Percentiles rank a stretch among this genome's conserved stretches.
These are phyloP conservation scores for Trichoderma asperellum DNA, from an alignment of 2,329 filamentous ascomycete species.

Conservation along the genomic window DNA sequence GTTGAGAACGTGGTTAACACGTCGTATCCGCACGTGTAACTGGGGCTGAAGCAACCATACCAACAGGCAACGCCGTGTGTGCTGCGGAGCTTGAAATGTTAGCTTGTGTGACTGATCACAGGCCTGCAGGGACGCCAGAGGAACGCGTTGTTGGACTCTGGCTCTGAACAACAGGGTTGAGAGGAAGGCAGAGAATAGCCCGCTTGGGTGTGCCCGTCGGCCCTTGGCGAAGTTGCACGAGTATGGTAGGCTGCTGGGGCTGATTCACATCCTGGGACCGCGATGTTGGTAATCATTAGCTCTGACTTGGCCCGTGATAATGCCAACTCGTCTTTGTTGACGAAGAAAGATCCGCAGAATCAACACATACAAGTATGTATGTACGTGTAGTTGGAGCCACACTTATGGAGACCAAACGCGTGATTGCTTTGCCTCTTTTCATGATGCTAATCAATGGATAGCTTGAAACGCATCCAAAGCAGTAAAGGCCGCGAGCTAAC, in stretches of 20 bases:
- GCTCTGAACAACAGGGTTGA: slow-evolving; percentile 4
- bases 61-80: neutral
- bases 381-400: neutral
- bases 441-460: neutral
- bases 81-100: neutral
- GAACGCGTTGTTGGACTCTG: slow-evolving; percentile 3
- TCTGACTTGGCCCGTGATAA: neutral
- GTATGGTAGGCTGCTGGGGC: neutral
- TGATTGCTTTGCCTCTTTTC: neutral
- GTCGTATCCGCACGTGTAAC: slow-evolving; percentile 5
- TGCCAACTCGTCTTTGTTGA: neutral
- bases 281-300: neutral
- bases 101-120: slow-evolving; percentile 12
- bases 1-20: neutral
- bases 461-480: neutral
- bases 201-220: neutral
- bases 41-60: neutral
- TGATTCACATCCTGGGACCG: neutral
- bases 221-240: neutral
- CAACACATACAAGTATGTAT: neutral
- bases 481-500: neutral
- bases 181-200: neutral
- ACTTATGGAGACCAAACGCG: neutral
- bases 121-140: neutral
- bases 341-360: neutral